A percentile compares a stretch with the other conserved stretches of the same genome.
Evolutionary conservation across 371 early-diverging fungal species (phyloP).

Genomic region (Paraphysoderma sedebokerense): DNA sequence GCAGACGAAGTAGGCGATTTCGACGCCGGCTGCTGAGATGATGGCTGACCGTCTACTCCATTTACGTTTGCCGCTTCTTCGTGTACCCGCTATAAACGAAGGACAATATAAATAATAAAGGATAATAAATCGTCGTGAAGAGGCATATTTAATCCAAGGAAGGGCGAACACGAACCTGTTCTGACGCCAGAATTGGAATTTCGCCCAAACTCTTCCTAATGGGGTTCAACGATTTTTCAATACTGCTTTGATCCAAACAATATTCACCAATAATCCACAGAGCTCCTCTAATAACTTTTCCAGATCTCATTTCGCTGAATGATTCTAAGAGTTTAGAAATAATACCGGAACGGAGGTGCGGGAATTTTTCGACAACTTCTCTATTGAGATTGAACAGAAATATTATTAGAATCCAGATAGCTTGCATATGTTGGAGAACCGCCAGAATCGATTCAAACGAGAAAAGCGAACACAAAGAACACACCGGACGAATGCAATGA

Average conservation of each 20-base stretch:
- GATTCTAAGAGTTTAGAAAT: slow-evolving; percentile 56
- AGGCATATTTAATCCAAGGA: no score
- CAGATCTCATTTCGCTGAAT: slow-evolving; percentile 78
- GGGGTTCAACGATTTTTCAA: background rate
- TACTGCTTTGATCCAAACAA: slow-evolving; percentile 32
- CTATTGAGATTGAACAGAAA: slow-evolving; percentile 10
- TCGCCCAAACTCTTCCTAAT: slow-evolving; percentile 45
- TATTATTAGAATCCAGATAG: slow-evolving; percentile 6
- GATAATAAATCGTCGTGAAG: no score
- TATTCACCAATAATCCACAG: slow-evolving; percentile 96
- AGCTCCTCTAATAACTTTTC: slow-evolving; percentile 90
- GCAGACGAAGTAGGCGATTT: slow-evolving; percentile 30
- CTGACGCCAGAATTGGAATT: slow-evolving; percentile 79
- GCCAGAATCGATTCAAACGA: background rate
- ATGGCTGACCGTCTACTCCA: no score
- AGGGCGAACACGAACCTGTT: slow-evolving; percentile 28
- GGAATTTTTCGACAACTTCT: slow-evolving; percentile 92
- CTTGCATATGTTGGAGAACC: background rate
- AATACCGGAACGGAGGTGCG: slow-evolving; percentile 60
- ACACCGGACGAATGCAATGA: slow-evolving; percentile 78
- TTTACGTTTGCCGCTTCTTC: slow-evolving; percentile 17
- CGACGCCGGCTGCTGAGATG: no score
- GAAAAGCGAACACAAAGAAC: background rate
- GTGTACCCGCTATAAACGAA: no score
- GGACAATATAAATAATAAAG: no score